Percentiles rank a stretch among this genome's conserved stretches.
These are phyloP conservation scores for Noccaea bulbosa DNA, from an alignment of 345 rosid genomes.

Conservation along the genomic window DNA sequence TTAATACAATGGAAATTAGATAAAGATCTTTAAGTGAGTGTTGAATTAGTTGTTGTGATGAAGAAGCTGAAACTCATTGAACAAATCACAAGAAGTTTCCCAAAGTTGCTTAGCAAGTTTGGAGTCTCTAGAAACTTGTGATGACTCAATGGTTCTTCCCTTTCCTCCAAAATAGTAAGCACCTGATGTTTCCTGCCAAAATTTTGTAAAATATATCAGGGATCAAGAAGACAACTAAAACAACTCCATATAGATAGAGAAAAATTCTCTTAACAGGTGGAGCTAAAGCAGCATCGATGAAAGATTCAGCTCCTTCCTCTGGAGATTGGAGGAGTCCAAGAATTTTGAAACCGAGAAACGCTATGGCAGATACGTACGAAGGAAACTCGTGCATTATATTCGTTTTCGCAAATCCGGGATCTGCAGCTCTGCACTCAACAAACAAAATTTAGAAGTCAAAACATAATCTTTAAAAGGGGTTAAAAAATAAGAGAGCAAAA, in stretches of 20 bases:
- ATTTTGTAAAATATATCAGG: neutral
- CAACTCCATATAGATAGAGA: neutral
- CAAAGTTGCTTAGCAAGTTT: constrained; percentile 64
- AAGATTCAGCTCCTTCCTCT: constrained; percentile 56
- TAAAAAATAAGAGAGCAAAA: neutral
- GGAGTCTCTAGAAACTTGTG: constrained; percentile 50
- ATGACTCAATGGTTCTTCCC: constrained; percentile 65
- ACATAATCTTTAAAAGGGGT: neutral
- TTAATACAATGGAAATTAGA: neutral
- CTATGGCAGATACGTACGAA: constrained; percentile 44
- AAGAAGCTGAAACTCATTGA: constrained; percentile 20
- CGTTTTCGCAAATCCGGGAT: constrained; percentile 78
- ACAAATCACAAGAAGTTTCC: constrained; percentile 58
- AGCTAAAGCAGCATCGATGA: constrained; percentile 82
- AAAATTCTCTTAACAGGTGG: constrained; percentile 46
- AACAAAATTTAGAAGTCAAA: constrained; percentile 15
- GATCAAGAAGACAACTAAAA: neutral
- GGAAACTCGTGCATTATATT: constrained; percentile 87
- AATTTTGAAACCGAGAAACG: constrained; percentile 48
- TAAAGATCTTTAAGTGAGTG: neutral
- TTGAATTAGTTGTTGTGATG: constrained; percentile 7
- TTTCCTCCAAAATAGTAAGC: constrained; percentile 82
- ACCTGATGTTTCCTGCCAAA: constrained; percentile 64
- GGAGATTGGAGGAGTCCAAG: constrained; percentile 68
- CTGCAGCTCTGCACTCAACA: constrained; percentile 62